Percentiles rank a stretch among this genome's conserved stretches.
These are phyloP conservation scores for Macrocystidia cucumis DNA, from an alignment of 1,284 basidiomycete species.

Conservation along the genomic window DNA sequence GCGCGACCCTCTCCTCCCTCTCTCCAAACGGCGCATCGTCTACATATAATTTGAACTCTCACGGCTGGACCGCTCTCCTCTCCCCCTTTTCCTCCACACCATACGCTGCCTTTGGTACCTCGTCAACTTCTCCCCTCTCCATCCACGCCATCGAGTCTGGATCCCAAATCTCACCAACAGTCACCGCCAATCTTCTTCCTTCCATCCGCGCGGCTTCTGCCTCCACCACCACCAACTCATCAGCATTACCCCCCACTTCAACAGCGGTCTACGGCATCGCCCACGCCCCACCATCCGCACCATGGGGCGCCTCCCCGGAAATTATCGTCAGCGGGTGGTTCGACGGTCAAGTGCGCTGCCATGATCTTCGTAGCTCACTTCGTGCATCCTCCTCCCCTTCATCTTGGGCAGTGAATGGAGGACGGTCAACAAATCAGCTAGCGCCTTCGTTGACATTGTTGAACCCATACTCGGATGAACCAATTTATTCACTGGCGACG, in stretches of 20 bases:
- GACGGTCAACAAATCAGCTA: no score
- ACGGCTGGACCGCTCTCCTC: slow-evolving; percentile 57
- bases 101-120: slow-evolving; percentile 63
- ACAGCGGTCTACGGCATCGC: slow-evolving; percentile 68
- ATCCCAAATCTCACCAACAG: slow-evolving; percentile 29
- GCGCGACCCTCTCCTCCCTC: slow-evolving; percentile 30
- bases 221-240: slow-evolving; percentile 31
- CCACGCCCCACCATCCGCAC: slow-evolving; percentile 46
- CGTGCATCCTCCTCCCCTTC: slow-evolving; percentile 13
- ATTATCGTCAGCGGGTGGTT: slow-evolving; percentile 76
- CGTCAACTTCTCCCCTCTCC: slow-evolving; percentile 48
- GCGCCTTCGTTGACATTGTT: slow-evolving; percentile 48
- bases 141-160: slow-evolving; percentile 47
- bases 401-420: no score
- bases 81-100: slow-evolving; percentile 38
- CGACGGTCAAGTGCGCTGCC: slow-evolving; percentile 60
- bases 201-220: no score
- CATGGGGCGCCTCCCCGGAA: slow-evolving; percentile 62
- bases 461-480: slow-evolving; percentile 62
- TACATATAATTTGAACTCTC: slow-evolving; percentile 35
- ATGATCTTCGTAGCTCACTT: slow-evolving; percentile 57
- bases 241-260: slow-evolving; percentile 34
- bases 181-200: no score
- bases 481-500: slow-evolving; percentile 64
- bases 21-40: slow-evolving; percentile 12